A percentile compares a stretch with the other conserved stretches of the same genome.
Evolutionary conservation across 2,329 filamentous ascomycete species (phyloP).

Genomic region (Xylaria multiplex): DNA sequence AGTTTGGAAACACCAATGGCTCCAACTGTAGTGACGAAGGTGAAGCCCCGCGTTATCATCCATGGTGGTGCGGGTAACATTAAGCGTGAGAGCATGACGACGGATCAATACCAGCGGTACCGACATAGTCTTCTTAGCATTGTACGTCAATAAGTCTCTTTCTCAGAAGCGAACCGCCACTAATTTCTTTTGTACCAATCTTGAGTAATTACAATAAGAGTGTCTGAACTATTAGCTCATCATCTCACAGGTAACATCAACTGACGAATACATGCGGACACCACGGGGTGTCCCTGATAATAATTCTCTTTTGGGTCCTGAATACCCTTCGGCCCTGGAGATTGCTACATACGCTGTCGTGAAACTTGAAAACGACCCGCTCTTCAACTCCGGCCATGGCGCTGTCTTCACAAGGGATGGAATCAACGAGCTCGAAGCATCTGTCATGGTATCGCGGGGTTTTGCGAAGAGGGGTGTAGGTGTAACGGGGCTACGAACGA

Average conservation of each 20-base stretch:
- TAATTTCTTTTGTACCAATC: neutral
- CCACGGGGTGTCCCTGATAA: conserved; percentile 33
- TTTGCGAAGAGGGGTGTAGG: conserved; percentile 80
- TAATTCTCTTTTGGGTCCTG: conserved; percentile 9
- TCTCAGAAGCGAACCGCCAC: no score
- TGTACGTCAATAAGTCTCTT: conserved; percentile 53
- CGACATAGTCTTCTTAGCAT: conserved; percentile 70
- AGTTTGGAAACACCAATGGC: conserved; percentile 7
- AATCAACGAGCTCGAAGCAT: conserved; percentile 85
- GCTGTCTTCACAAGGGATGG: conserved; percentile 88
- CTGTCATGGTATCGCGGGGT: conserved; percentile 82
- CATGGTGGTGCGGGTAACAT: conserved; percentile 80
- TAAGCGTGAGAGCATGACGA: conserved; percentile 66
- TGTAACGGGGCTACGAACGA: conserved; percentile 75
- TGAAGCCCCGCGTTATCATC: conserved; percentile 70
- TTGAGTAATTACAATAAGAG: neutral
- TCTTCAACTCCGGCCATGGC: conserved; percentile 87
- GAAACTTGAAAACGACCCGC: conserved; percentile 79
- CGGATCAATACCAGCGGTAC: conserved; percentile 67
- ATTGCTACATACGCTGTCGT: conserved; percentile 79
- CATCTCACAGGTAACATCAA: conserved; percentile 54
- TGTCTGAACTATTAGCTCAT: neutral
- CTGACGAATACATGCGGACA: conserved; percentile 59
- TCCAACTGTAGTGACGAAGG: conserved; percentile 14
- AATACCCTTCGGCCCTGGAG: conserved; percentile 71